Evolutionary conservation across 2,329 filamentous ascomycete genomes (phyloP).

Genomic region (Talaromyces amestolkiae): DNA sequence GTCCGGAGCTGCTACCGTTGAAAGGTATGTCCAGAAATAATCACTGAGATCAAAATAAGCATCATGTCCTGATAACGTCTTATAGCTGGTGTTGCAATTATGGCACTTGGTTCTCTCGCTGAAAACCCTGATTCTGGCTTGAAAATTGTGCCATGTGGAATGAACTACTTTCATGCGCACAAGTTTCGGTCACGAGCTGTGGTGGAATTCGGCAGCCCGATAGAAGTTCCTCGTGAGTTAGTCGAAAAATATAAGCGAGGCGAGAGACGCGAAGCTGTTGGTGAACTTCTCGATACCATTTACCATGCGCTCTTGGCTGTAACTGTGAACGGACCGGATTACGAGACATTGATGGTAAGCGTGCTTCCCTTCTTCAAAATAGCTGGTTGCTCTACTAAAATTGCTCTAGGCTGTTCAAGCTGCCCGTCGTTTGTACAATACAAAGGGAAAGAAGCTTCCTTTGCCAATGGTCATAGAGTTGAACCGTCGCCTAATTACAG

Average conservation of each 20-base stretch:
- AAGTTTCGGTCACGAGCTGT: slow-evolving; percentile 96
- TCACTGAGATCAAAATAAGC: not conserved
- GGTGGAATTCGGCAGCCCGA: slow-evolving; percentile 87
- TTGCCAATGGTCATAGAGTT: slow-evolving; percentile 91
- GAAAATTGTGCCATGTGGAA: slow-evolving; percentile 93
- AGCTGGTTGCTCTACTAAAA: not conserved
- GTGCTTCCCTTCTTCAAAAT: not conserved
- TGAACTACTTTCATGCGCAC: slow-evolving; percentile 99
- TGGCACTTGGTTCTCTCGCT: slow-evolving; percentile 88
- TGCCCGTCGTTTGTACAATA: slow-evolving; percentile 87
- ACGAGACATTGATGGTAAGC: slow-evolving; percentile 83
- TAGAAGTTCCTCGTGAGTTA: slow-evolving; percentile 78
- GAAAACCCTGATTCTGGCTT: slow-evolving; percentile 82
- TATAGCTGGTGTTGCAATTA: slow-evolving; percentile 87
- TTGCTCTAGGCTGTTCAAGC: slow-evolving; percentile 73
- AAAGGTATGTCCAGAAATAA: slow-evolving; percentile 55
- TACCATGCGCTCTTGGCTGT: slow-evolving; percentile 82
- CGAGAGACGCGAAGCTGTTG: slow-evolving; percentile 81
- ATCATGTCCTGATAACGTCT: not conserved
- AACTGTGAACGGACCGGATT: slow-evolving; percentile 88
- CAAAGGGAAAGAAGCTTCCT: slow-evolving; percentile 88
- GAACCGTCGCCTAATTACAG: slow-evolving; percentile 84
- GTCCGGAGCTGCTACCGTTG: slow-evolving; percentile 83
- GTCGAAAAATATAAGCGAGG: slow-evolving; percentile 82
- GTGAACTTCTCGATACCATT: slow-evolving; percentile 78